Conservation (phyloP, 2,329 filamentous ascomycete species). For the Diaporthe caulivora region DNA sequence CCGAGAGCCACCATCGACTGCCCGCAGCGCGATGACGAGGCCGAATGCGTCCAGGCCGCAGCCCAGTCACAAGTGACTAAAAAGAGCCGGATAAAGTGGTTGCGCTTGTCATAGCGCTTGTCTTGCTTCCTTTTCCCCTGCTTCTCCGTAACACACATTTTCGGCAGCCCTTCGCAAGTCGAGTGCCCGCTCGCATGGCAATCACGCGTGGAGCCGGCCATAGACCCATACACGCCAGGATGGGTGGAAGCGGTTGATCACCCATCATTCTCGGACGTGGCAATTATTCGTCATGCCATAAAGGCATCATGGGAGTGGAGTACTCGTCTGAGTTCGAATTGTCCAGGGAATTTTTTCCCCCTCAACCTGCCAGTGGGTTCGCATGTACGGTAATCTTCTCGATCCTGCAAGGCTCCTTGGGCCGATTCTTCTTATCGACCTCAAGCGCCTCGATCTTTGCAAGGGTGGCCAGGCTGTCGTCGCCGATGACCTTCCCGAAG, state of each 20-base stretch:
- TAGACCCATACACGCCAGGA: not conserved
- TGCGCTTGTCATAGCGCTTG: not conserved
- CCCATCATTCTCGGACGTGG: not conserved
- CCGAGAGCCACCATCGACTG: not conserved
- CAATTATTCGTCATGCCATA: not conserved
- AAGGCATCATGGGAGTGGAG: not conserved
- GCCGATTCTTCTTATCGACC: conserved; percentile 83
- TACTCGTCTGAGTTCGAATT: not conserved
- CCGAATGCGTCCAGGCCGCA: not conserved
- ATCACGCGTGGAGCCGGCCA: not conserved
- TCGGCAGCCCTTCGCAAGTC: not conserved
- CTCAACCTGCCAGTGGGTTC: conserved; percentile 78
- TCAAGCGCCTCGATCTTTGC: conserved; percentile 78
- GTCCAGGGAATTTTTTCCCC: too few species aligned
- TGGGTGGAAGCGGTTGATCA: not conserved
- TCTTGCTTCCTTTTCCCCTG: not conserved
- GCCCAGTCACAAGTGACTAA: too few species aligned
- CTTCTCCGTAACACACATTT: not conserved
- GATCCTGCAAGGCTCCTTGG: conserved; percentile 75
- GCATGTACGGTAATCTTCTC: conserved; percentile 81
- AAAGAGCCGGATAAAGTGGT: too few species aligned
- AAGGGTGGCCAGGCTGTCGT: conserved; percentile 74
- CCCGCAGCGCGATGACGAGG: not conserved
- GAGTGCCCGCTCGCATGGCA: too few species aligned
- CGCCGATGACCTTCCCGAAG: conserved; percentile 80